Base-by-base conservation (phyloP, 306 rosid species). In the Mimosa bimucronata region DNA sequence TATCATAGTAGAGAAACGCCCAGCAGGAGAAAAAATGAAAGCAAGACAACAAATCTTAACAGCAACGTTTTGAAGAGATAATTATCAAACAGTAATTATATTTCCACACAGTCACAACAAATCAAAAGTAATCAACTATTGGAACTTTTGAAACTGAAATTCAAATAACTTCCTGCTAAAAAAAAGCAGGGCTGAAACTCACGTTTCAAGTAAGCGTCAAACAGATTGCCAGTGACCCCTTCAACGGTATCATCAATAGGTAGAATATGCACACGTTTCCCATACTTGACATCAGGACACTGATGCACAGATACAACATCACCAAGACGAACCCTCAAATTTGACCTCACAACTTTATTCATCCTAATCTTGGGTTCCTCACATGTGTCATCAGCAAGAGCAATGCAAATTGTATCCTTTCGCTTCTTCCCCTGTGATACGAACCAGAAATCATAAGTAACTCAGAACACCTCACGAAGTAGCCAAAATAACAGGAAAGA, bases 241-340 rank as follows among this genome's bases (percentile, higher is more conserved):
- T 85, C 91, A 2, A 88, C 40, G 10, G 89, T 85, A 77, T 81
- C 91, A 76, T 88, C 91, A 16, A 88, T 41, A 11, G 91, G 91
- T 30, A 88, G 84, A 77, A 88, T 76, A 75, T 83, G 86, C 7
- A 88, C 86, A 7, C 86, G 83, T 16, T 77, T 81, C 61, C 89
- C 91, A 83, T 83, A 88, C 84, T 79, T 81, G 5, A 83, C 88
- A 73, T 88, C 91, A 0, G 85, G 48, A 62, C 88, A 88, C 31
- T 84, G 79, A 77, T 88, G 89, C 71, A 88, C 86, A 62, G 91
- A 86, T 46, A 88, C 88, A 60, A 86, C 89, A 81, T 88, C 91
- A 5, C 89, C 91, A 55, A 88, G 88, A 25, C 88, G 84, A 77
- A 88, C 91, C 86, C 89, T 86, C 84, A 88, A 79, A 76, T 88